A percentile compares a stretch with the other conserved stretches of the same genome.
Evolutionary conservation across 257 asterid species (phyloP).

Genomic region (Ilex asprella): DNA sequence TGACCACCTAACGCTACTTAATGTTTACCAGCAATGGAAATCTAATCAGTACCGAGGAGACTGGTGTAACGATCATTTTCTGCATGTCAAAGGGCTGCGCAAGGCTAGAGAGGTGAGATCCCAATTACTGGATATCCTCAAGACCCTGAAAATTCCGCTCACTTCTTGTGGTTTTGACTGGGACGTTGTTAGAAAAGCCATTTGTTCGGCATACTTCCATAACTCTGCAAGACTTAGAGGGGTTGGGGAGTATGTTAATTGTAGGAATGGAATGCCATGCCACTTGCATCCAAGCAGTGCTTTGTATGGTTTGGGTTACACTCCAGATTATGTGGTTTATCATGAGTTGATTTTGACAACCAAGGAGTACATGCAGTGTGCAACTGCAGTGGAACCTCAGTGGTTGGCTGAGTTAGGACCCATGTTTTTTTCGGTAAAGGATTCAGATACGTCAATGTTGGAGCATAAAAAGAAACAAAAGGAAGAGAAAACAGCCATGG

Average conservation of each 20-base stretch:
- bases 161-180: constrained; percentile 87
- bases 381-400: constrained; percentile 83
- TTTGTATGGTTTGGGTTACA: constrained; percentile 74
- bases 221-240: constrained; percentile 80
- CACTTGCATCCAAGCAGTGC: constrained; percentile 97
- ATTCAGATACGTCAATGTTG: constrained; percentile 71
- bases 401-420: constrained; percentile 98
- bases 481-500: constrained; percentile 90
- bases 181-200: constrained; percentile 84
- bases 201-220: constrained; percentile 91
- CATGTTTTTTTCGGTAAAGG: constrained; percentile 94
- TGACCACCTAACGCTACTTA: constrained; percentile 78
- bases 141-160: constrained; percentile 62
- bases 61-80: constrained; percentile 90
- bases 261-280: constrained; percentile 91
- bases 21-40: constrained; percentile 88
- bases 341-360: constrained; percentile 79
- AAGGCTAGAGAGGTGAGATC: constrained; percentile 94
- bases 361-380: constrained; percentile 94
- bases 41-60: constrained; percentile 77
- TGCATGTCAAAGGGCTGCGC: constrained; percentile 81
- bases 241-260: constrained; percentile 83
- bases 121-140: constrained; percentile 71
- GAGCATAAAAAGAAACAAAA: constrained; percentile 88
- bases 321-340: constrained; percentile 91